A percentile compares a stretch with the other conserved stretches of the same genome.
These are phyloP conservation scores for Scedosporium minutisporum DNA, from an alignment of 2,329 filamentous ascomycete genomes.

Conservation along the genomic window DNA sequence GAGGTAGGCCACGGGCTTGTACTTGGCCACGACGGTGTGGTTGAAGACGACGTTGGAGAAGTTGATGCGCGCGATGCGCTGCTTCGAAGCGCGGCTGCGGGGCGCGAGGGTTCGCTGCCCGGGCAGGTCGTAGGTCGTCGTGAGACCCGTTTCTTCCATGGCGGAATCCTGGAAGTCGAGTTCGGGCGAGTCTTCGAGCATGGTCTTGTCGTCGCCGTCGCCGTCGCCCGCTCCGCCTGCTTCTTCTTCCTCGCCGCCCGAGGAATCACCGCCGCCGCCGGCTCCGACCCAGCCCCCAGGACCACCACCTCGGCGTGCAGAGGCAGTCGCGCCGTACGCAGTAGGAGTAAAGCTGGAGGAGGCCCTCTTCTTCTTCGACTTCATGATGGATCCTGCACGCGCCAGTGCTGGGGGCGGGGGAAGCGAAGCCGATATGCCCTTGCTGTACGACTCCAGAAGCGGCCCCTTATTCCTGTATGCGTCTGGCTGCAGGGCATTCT, in stretches of 20 bases:
- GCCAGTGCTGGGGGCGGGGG: too few species aligned
- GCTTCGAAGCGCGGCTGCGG: slow-evolving; percentile 40
- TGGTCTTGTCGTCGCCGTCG: slow-evolving; percentile 12
- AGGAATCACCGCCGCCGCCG: neutral
- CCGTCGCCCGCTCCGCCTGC: neutral
- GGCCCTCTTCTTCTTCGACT: too few species aligned
- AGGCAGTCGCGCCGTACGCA: too few species aligned
- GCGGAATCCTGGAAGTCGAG: slow-evolving; percentile 41
- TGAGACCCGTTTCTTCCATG: slow-evolving; percentile 50
- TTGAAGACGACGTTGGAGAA: slow-evolving; percentile 43
- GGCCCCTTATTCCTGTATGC: too few species aligned
- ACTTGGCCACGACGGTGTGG: slow-evolving; percentile 51
- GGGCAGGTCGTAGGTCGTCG: slow-evolving; percentile 51
- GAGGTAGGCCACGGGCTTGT: slow-evolving; percentile 49
- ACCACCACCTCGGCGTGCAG: too few species aligned
- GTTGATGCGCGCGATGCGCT: slow-evolving; percentile 47
- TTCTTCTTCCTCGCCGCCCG: slow-evolving; percentile 11
- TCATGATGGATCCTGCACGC: too few species aligned
- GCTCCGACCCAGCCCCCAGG: neutral
- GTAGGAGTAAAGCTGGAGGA: too few species aligned
- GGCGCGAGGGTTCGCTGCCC: slow-evolving; percentile 46
- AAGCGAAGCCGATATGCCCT: too few species aligned
- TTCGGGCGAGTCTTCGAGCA: slow-evolving; percentile 16
- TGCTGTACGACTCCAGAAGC: too few species aligned
- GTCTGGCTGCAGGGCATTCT: too few species aligned